Evolutionary conservation across 2,329 filamentous ascomycete genomes (phyloP).

Genomic region (Fusarium solani-melongenae): DNA sequence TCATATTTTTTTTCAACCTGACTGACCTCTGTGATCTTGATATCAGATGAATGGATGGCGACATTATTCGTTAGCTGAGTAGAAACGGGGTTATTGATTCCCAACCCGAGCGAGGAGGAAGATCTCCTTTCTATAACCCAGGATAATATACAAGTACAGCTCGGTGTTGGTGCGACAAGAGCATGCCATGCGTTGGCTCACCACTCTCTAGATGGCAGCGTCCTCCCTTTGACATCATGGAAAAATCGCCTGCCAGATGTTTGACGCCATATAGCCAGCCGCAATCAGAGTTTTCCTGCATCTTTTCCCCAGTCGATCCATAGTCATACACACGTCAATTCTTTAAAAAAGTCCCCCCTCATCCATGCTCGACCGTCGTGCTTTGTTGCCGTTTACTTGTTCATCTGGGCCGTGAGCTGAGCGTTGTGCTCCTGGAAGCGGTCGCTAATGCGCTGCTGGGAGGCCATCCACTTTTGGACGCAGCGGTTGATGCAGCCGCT

Average conservation of each 20-base stretch:
- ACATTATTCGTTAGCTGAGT: conserved; percentile 9
- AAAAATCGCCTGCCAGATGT: conserved; percentile 14
- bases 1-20: background rate
- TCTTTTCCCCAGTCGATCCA: conserved; percentile 1
- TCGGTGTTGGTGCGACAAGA: conserved; percentile 28
- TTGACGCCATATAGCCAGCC: conserved; percentile 8
- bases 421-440: conserved; percentile 82
- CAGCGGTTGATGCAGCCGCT: conserved; percentile 93
- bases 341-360: background rate
- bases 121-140: conserved; percentile 25
- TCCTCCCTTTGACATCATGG: conserved; percentile 15
- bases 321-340: conserved; percentile 39
- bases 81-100: conserved; percentile 24
- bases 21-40: background rate
- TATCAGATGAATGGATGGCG: background rate
- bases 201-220: conserved; percentile 12
- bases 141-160: conserved; percentile 42
- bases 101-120: conserved; percentile 9
- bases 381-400: conserved; percentile 45
- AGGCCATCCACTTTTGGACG: conserved; percentile 96
- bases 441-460: conserved; percentile 88
- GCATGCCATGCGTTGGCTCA: conserved; percentile 20
- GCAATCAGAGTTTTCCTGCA: background rate
- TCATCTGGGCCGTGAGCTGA: conserved; percentile 66
- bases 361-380: background rate